These are phyloP conservation scores for Amoeboaphelidium occidentale DNA, from an alignment of 371 early-diverging fungal species.

Conservation along the genomic window DNA sequence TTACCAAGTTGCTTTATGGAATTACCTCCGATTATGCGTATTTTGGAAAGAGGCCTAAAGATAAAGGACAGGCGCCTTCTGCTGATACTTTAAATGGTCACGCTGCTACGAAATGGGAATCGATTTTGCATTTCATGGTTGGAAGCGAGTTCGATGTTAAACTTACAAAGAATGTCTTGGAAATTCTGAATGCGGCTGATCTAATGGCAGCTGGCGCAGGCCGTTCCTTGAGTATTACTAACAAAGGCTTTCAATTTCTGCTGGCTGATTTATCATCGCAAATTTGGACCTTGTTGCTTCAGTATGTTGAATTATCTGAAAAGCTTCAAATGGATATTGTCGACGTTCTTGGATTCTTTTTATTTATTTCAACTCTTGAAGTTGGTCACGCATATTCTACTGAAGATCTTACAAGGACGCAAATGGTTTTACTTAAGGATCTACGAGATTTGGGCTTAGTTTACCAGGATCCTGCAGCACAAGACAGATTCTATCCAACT, in stretches of 20 bases:
- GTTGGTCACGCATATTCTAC: constrained; percentile 58
- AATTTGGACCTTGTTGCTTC: constrained; percentile 81
- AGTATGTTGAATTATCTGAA: constrained; percentile 70
- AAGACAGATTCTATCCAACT: constrained; percentile 18
- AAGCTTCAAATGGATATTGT: constrained; percentile 56
- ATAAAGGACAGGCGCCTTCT: too few relatives aligned
- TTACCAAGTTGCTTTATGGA: too few relatives aligned
- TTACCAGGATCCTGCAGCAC: constrained; percentile 59
- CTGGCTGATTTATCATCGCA: constrained; percentile 77
- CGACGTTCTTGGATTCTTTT: constrained; percentile 60
- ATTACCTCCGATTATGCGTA: too few relatives aligned
- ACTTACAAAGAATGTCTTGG: neutral
- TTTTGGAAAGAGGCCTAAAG: too few relatives aligned
- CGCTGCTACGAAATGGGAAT: neutral
- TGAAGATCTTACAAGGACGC: constrained; percentile 53
- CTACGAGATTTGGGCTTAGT: constrained; percentile 67
- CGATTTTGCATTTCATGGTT: neutral
- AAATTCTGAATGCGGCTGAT: neutral
- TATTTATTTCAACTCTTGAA: constrained; percentile 74
- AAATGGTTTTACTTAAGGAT: constrained; percentile 60
- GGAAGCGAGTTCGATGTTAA: neutral
- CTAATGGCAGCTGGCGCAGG: neutral
- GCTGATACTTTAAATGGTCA: neutral
- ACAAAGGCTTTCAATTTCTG: constrained; percentile 86
- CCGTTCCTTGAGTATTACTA: constrained; percentile 37